These are phyloP conservation scores for Melianthus villosus DNA, from an alignment of 441 rosid genomes.

Conservation along the genomic window DNA sequence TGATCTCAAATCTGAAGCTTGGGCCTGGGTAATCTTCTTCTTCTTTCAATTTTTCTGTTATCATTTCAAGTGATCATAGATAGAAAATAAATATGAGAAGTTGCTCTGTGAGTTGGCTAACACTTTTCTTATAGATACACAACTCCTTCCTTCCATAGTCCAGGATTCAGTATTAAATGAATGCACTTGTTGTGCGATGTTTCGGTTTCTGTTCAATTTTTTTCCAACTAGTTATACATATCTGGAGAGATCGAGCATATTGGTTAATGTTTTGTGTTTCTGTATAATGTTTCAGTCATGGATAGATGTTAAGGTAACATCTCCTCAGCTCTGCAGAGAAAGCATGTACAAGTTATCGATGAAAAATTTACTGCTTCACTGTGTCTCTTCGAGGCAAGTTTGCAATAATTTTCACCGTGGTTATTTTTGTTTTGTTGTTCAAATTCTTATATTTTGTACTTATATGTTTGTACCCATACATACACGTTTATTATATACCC, in stretches of 20 bases:
- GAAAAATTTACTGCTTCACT: constrained; percentile 44
- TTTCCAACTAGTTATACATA: too few species aligned
- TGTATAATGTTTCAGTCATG: constrained; percentile 31
- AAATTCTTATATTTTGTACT: too few species aligned
- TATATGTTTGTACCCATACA: too few species aligned
- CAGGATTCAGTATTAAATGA: too few species aligned
- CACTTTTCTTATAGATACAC: too few species aligned
- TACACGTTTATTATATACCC: too few species aligned
- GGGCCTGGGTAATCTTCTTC: constrained; percentile 54
- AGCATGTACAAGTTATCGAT: constrained; percentile 60
- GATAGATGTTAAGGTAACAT: constrained; percentile 76
- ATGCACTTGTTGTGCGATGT: too few species aligned
- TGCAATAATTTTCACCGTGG: constrained; percentile 8
- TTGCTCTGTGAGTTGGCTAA: neutral
- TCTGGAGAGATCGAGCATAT: neutral
- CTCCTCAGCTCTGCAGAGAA: constrained; percentile 87
- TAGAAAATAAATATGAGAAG: too few species aligned
- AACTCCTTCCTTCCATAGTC: too few species aligned
- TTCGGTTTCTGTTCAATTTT: too few species aligned
- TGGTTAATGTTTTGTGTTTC: neutral
- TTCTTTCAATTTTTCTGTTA: neutral
- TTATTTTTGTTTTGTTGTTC: too few species aligned
- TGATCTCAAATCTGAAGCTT: constrained; percentile 49
- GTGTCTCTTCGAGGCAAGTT: constrained; percentile 54
- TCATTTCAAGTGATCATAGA: neutral